A percentile compares a stretch with the other conserved stretches of the same genome.
Conservation (phyloP, 257 asterid genomes). For the Voacanga thouarsii region DNA sequence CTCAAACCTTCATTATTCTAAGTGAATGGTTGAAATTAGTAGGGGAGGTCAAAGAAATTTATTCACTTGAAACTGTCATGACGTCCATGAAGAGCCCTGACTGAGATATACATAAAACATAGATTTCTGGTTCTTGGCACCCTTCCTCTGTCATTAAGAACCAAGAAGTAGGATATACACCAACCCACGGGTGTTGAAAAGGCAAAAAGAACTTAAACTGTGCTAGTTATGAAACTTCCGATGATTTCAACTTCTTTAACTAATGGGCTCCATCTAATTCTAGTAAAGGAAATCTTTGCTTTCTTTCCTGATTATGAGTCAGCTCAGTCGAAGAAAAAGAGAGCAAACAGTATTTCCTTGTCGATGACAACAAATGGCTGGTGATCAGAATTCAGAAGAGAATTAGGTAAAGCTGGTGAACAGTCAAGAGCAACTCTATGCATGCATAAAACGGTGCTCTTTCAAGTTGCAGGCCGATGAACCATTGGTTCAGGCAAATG, state of each 20-base stretch:
- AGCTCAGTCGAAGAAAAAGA: neutral
- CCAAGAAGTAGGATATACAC: no score
- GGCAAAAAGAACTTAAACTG: neutral
- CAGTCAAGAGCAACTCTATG: constrained; percentile 24
- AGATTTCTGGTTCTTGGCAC: no score
- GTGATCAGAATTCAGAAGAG: constrained; percentile 14
- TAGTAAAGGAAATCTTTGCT: neutral
- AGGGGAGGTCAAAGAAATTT: no score
- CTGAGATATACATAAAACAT: no score
- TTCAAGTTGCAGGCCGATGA: neutral
- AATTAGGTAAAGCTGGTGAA: constrained; percentile 69
- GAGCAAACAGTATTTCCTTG: neutral
- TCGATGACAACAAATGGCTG: neutral
- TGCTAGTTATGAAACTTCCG: neutral
- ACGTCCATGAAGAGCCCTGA: no score
- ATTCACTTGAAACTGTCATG: no score
- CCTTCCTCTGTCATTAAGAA: no score
- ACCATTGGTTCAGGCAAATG: no score
- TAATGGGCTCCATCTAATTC: neutral
- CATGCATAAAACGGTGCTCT: neutral
- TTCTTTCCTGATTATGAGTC: neutral
- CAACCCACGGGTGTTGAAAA: no score
- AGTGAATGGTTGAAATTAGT: no score
- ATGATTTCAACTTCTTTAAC: neutral
- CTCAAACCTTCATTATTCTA: no score